phyloP scores from a whole-genome alignment of 208 protist genomes.

The Trypanosoma rangeli region DNA sequence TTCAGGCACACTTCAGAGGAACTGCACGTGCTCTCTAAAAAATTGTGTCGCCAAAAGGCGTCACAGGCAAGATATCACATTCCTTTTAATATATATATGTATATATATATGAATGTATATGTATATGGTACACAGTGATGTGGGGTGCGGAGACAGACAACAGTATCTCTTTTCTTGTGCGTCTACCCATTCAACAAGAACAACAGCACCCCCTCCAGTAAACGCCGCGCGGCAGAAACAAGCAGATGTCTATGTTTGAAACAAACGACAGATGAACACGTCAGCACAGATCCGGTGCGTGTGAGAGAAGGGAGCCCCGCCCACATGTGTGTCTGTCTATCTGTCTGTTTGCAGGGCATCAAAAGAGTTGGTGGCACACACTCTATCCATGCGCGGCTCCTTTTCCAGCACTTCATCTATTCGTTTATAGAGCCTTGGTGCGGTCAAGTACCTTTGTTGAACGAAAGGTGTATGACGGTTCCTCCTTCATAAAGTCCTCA shows the following conservation, averaged over 20 bases:
- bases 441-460: constrained; percentile 19
- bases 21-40: background rate
- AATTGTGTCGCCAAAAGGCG: background rate
- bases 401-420: background rate
- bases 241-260: no score
- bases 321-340: no score
- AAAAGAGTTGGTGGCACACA: background rate
- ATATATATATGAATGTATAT: no score
- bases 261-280: no score
- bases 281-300: no score
- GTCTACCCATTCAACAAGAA: no score
- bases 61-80: background rate
- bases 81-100: background rate
- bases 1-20: no score
- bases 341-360: no score
- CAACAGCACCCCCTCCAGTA: no score
- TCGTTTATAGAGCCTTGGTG: background rate
- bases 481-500: constrained; percentile 78
- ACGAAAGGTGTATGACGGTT: constrained; percentile 55
- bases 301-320: no score
- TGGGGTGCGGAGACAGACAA: background rate
- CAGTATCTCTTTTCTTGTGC: no score
- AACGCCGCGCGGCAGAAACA: no score
- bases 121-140: background rate
- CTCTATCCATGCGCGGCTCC: background rate